Evolutionary conservation across 1,284 basidiomycete genomes (phyloP).

Genomic region (Papiliotrema nemorosa): DNA sequence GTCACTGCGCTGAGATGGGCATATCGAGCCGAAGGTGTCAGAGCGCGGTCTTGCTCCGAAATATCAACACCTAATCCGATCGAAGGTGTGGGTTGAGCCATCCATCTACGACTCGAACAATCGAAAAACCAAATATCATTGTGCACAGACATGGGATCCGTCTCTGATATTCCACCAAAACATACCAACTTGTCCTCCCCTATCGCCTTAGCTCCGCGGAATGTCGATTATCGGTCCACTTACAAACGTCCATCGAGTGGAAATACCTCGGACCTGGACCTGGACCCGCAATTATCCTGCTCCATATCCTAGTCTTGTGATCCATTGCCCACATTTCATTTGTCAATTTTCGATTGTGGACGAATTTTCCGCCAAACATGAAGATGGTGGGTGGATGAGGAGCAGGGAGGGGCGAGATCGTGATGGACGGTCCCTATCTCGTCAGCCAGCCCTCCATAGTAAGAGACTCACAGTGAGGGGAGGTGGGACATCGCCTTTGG

Average conservation of each 20-base stretch:
- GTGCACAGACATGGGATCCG: conserved; percentile 66
- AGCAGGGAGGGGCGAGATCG: conserved; percentile 36
- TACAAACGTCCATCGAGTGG: conserved; percentile 83
- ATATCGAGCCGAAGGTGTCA: conserved; percentile 74
- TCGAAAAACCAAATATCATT: conserved; percentile 84
- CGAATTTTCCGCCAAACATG: conserved; percentile 74
- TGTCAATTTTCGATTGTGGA: conserved; percentile 79
- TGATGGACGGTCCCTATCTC: conserved; percentile 38
- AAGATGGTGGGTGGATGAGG: conserved; percentile 39
- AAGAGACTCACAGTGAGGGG: conserved; percentile 68
- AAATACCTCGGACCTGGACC: conserved; percentile 76
- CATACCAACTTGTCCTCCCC: conserved; percentile 83
- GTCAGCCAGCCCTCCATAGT: background rate
- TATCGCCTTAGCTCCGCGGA: conserved; percentile 36
- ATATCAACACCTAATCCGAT: background rate
- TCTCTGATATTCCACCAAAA: conserved; percentile 78
- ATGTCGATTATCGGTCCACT: conserved; percentile 37
- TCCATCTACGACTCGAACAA: conserved; percentile 65
- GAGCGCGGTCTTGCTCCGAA: conserved; percentile 33
- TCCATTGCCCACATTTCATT: conserved; percentile 84
- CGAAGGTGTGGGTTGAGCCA: conserved; percentile 45
- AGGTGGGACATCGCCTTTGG: conserved; percentile 79
- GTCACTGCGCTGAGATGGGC: conserved; percentile 85
- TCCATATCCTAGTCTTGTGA: conserved; percentile 72
- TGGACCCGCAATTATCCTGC: conserved; percentile 58